Evolutionary conservation across 495 filamentous ascomycete genomes (phyloP).

Genomic region (Cryomyces minteri): DNA sequence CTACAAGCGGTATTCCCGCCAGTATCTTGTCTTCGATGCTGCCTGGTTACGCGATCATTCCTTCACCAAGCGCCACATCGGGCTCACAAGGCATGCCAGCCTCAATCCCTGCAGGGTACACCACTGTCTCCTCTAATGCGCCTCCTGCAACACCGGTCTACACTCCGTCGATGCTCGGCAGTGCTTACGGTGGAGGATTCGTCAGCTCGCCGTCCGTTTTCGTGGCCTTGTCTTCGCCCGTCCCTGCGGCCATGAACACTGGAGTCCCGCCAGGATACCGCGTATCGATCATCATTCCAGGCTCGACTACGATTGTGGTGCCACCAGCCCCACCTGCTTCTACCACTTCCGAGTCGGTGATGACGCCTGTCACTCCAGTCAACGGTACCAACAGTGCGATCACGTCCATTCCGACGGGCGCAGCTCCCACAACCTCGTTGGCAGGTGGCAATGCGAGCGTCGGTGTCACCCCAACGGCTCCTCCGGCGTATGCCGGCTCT

Average conservation of each 20-base stretch:
- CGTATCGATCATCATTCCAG: not conserved
- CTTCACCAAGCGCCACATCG: too few species aligned
- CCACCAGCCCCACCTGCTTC: not conserved
- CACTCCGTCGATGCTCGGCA: constrained; percentile 10
- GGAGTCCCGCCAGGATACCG: constrained; percentile 13
- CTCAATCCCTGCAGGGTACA: not conserved
- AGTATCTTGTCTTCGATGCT: too few species aligned
- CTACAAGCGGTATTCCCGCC: too few species aligned
- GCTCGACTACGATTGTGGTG: not conserved
- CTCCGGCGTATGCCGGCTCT: not conserved
- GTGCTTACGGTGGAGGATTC: constrained; percentile 14
- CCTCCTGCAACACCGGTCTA: constrained; percentile 10
- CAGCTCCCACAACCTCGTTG: not conserved
- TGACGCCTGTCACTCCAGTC: not conserved
- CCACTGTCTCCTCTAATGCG: not conserved
- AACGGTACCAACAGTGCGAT: not conserved
- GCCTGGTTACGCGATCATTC: too few species aligned
- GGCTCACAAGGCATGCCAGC: too few species aligned
- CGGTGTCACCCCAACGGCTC: not conserved
- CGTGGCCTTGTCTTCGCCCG: constrained; percentile 6
- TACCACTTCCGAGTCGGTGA: not conserved
- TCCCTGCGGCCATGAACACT: constrained; percentile 1
- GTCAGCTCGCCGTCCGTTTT: constrained; percentile 10
- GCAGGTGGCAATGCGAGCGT: not conserved
- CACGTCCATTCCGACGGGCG: not conserved